A percentile compares a stretch with the other conserved stretches of the same genome.
Conservation (phyloP, 352 stramenopile genomes). For the Aphanomyces cochlioides region DNA sequence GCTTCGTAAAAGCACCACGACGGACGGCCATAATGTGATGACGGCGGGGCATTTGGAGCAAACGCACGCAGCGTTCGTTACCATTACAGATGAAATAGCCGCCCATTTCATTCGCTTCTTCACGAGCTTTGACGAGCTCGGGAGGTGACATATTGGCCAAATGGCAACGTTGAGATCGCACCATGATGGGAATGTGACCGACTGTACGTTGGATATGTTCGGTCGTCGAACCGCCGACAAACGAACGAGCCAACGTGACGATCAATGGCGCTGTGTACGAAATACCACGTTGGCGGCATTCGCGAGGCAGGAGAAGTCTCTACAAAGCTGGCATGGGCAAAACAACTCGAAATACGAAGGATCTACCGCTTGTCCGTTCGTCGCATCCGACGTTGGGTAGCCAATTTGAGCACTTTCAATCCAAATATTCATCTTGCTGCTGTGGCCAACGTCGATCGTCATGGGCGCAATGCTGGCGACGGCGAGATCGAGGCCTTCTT, state of each 20-base stretch:
- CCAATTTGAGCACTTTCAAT: slow-evolving; percentile 95
- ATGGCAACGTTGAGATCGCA: slow-evolving; percentile 95
- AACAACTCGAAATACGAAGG: neutral
- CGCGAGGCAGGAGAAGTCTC: slow-evolving; percentile 86
- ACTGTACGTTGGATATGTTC: slow-evolving; percentile 85
- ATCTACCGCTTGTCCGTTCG: slow-evolving; percentile 64
- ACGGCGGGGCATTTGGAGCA: slow-evolving; percentile 93
- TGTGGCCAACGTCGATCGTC: slow-evolving; percentile 87
- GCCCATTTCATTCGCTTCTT: slow-evolving; percentile 97
- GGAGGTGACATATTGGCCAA: slow-evolving; percentile 79
- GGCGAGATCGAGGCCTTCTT: slow-evolving; percentile 90
- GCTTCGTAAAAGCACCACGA: slow-evolving; percentile 97
- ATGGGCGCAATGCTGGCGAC: slow-evolving; percentile 89
- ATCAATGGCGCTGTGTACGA: slow-evolving; percentile 94
- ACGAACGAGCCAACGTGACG: slow-evolving; percentile 88
- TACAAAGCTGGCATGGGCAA: slow-evolving; percentile 11
- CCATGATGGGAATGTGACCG: slow-evolving; percentile 98
- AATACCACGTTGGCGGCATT: slow-evolving; percentile 95
- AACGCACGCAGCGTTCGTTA: slow-evolving; percentile 97
- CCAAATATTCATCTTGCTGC: slow-evolving; percentile 77
- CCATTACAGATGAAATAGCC: slow-evolving; percentile 99
- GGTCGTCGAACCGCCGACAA: slow-evolving; percentile 64
- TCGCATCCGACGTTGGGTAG: slow-evolving; percentile 79
- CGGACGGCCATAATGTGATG: slow-evolving; percentile 93
- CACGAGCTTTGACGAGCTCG: slow-evolving; percentile 82